phyloP scores from a whole-genome alignment of 2,329 filamentous ascomycete species.

The Diaporthe sp. region DNA sequence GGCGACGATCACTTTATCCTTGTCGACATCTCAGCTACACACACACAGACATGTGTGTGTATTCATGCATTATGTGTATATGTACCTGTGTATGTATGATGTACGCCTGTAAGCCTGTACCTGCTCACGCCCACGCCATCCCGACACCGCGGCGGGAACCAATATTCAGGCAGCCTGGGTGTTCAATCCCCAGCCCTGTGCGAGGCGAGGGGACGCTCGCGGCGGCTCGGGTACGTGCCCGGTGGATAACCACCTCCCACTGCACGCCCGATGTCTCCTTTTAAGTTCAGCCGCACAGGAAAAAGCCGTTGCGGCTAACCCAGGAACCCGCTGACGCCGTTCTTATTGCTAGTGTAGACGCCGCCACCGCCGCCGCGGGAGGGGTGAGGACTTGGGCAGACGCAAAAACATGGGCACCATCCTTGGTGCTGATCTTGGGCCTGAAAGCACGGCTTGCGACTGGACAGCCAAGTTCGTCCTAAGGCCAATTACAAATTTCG shows the following conservation, averaged over 20 bases:
- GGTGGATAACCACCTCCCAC: neutral
- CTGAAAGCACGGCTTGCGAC: slow-evolving; percentile 21
- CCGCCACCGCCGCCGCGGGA: slow-evolving; percentile 1
- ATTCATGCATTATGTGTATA: neutral
- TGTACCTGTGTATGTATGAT: neutral
- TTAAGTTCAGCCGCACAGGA: slow-evolving; percentile 26
- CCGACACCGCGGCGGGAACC: neutral
- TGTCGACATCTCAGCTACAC: neutral
- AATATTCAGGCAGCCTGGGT: neutral
- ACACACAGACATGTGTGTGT: neutral
- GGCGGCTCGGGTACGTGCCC: neutral
- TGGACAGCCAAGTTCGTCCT: slow-evolving; percentile 16
- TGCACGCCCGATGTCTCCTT: neutral
- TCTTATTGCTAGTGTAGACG: neutral
- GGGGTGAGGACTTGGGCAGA: neutral
- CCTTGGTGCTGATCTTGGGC: slow-evolving; percentile 14
- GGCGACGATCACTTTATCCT: slow-evolving; percentile 2
- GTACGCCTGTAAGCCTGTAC: neutral
- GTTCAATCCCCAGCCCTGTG: slow-evolving; percentile 7
- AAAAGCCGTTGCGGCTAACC: slow-evolving; percentile 25
- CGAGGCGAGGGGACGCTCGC: neutral
- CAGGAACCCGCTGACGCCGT: slow-evolving; percentile 18
- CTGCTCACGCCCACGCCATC: neutral
- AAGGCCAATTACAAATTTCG: slow-evolving; percentile 24
- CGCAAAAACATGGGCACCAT: neutral